phyloP scores from a whole-genome alignment of 768 basidiomycete species.

The Boletus tomentosulus region DNA sequence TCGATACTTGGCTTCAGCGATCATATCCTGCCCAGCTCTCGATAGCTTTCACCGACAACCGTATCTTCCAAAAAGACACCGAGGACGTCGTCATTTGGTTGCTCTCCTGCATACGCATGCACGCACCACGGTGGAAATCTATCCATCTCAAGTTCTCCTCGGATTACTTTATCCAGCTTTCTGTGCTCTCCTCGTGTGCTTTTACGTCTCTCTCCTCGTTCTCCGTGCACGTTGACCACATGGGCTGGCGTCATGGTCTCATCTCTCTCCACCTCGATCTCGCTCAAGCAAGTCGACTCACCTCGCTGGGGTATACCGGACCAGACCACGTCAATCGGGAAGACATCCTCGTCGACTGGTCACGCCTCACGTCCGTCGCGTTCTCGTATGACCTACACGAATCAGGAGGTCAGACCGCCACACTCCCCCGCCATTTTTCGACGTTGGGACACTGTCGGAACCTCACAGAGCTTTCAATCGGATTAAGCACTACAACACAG shows the following conservation, averaged over 20 bases:
- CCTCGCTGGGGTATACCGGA: conserved; percentile 22
- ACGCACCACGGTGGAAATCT: conserved; percentile 23
- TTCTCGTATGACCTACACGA: conserved; percentile 24
- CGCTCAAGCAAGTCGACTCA: conserved; percentile 12
- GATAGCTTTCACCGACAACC: conserved; percentile 23
- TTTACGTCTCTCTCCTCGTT: conserved; percentile 22
- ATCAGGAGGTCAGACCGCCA: conserved; percentile 21
- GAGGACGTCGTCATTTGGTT: conserved; percentile 18
- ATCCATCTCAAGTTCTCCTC: conserved; percentile 27
- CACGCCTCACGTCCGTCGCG: conserved; percentile 21
- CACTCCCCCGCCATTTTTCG: conserved; percentile 19
- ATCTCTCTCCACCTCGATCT: conserved; percentile 22
- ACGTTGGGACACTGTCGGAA: conserved; percentile 13
- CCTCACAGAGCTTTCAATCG: conserved; percentile 22
- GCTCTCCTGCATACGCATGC: conserved; percentile 13
- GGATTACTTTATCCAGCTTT: conserved; percentile 20
- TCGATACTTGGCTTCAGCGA: conserved; percentile 22
- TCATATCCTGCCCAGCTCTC: conserved; percentile 22
- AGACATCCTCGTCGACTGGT: conserved; percentile 22
- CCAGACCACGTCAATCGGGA: conserved; percentile 21
- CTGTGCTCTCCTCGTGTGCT: conserved; percentile 15
- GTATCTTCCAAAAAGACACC: conserved; percentile 24
- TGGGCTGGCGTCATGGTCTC: conserved; percentile 24
- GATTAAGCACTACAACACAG: conserved; percentile 13
- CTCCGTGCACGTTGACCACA: conserved; percentile 24